phyloP scores from a whole-genome alignment of 768 basidiomycete species.

The Crassisporium funariophilum region DNA sequence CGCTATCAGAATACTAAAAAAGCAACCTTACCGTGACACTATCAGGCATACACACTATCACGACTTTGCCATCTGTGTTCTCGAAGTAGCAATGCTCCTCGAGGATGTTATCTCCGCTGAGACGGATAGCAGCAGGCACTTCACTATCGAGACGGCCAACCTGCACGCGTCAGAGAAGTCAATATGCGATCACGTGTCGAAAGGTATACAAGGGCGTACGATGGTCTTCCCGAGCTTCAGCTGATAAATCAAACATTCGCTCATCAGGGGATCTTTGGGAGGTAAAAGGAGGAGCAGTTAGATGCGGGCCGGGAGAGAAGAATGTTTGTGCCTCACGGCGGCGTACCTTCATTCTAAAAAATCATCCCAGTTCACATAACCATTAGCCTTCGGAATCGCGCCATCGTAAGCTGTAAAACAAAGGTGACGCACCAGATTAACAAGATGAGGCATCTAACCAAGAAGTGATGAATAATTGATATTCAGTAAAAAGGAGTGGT shows the following conservation, averaged over 20 bases:
- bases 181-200: constrained; percentile 4
- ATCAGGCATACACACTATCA: constrained; percentile 74
- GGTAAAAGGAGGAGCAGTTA: constrained; percentile 8
- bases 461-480: constrained; percentile 8
- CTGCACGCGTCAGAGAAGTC: constrained; percentile 35
- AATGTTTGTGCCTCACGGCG: constrained; percentile 9
- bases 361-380: constrained; percentile 12
- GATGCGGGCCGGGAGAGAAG: constrained; percentile 14
- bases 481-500: not conserved
- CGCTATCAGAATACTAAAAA: constrained; percentile 2
- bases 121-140: constrained; percentile 81
- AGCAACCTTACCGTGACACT: constrained; percentile 71
- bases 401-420: constrained; percentile 10
- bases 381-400: constrained; percentile 18
- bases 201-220: constrained; percentile 41
- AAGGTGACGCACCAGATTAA: constrained; percentile 75
- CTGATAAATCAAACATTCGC: constrained; percentile 92
- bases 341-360: constrained; percentile 71
- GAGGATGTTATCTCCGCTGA: constrained; percentile 90
- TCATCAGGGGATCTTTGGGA: constrained; percentile 86
- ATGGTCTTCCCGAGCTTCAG: constrained; percentile 84
- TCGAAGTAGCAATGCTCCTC: constrained; percentile 94
- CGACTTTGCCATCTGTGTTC: constrained; percentile 82
- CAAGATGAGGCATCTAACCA: constrained; percentile 85
- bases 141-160: constrained; percentile 88